Evolutionary conservation across 1,284 basidiomycete species (phyloP), one percentile per base, ranked within the genome.

Genomic region (Acaromyces ingoldii): DNA sequence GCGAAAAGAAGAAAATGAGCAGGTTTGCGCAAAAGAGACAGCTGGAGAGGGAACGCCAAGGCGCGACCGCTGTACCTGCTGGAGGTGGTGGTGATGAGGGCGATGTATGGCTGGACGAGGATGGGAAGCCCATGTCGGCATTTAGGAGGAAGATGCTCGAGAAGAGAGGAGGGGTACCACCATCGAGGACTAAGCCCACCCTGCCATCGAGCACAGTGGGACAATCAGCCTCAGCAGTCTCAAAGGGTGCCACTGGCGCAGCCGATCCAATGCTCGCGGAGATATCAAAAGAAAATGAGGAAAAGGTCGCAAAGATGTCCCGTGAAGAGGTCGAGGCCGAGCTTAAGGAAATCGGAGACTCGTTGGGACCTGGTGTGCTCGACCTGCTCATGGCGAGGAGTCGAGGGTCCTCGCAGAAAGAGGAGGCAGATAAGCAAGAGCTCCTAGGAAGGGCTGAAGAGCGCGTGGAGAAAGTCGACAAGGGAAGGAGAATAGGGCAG

Each of bases 51-150:
- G 31, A 34, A n/a, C 31, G 10, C 10, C 24, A 41, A 9, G 39
- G 11, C 10, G 24, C 10, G 11, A 22, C 24, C 11, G 17, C 11
- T 19, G 39, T 17, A 22, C 11, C 10, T 22, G 39, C 39, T 9
- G 15, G 86, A 75, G 0, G 83, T 83, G 0, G 85, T 79, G 15
- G 81, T 72, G 29, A 85, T 70, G 15, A 84, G 52, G 2, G 82
- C 80, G 60, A 82, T 81, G 3, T 86, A 19, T 53, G 51, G 51
- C 48, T 53, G 41, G 66, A 65, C 38, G 63, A 68, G 25, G 52
- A 60, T 24, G 65, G 62, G 11, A 56, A 49, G 36, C 60, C 61
- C 3, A 67, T 74, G 62, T 72, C 70, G 3, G 70, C 68, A 4
- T 74, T 74, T 52, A 52, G 67, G 13, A 72, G 62, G 50, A 55